Percentiles rank a stretch among this genome's conserved stretches.
phyloP scores from a whole-genome alignment of 2,329 filamentous ascomycete species.

The Neopestalotiopsis clavispora region DNA sequence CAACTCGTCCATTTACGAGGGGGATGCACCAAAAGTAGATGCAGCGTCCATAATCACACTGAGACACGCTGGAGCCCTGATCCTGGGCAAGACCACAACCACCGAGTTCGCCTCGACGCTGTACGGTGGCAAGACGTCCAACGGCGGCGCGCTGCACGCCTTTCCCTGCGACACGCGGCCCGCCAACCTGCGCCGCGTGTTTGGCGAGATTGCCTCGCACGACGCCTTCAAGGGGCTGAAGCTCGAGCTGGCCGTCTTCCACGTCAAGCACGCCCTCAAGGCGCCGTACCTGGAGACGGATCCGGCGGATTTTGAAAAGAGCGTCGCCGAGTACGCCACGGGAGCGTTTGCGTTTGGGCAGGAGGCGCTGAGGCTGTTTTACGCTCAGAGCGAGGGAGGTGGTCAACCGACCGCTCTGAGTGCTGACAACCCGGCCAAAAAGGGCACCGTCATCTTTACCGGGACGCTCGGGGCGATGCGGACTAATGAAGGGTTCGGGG shows the following conservation, averaged over 20 bases:
- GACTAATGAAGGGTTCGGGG: slow-evolving; percentile 57
- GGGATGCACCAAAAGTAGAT: slow-evolving; percentile 51
- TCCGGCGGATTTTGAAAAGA: slow-evolving; percentile 51
- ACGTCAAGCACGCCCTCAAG: slow-evolving; percentile 58
- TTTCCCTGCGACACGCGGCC: slow-evolving; percentile 57
- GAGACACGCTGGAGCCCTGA: slow-evolving; percentile 58
- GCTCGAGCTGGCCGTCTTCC: slow-evolving; percentile 57
- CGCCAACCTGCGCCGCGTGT: slow-evolving; percentile 50
- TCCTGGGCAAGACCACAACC: slow-evolving; percentile 65
- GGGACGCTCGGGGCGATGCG: slow-evolving; percentile 58
- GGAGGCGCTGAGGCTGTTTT: slow-evolving; percentile 54
- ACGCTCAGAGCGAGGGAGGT: slow-evolving; percentile 53
- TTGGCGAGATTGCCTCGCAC: slow-evolving; percentile 53
- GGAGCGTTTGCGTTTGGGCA: slow-evolving; percentile 62
- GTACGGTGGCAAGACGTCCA: slow-evolving; percentile 50
- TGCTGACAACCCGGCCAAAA: slow-evolving; percentile 51
- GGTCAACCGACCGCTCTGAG: slow-evolving; percentile 39
- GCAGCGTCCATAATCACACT: slow-evolving; percentile 57
- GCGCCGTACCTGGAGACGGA: slow-evolving; percentile 61
- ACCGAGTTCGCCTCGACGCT: slow-evolving; percentile 67
- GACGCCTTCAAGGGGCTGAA: slow-evolving; percentile 53
- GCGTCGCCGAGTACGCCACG: slow-evolving; percentile 56
- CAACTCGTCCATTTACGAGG: slow-evolving; percentile 58
- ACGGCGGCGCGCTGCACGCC: slow-evolving; percentile 49
- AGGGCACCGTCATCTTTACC: slow-evolving; percentile 62